phyloP scores from a whole-genome alignment of 345 rosid species.

The Excoecaria cochinchinensis region DNA sequence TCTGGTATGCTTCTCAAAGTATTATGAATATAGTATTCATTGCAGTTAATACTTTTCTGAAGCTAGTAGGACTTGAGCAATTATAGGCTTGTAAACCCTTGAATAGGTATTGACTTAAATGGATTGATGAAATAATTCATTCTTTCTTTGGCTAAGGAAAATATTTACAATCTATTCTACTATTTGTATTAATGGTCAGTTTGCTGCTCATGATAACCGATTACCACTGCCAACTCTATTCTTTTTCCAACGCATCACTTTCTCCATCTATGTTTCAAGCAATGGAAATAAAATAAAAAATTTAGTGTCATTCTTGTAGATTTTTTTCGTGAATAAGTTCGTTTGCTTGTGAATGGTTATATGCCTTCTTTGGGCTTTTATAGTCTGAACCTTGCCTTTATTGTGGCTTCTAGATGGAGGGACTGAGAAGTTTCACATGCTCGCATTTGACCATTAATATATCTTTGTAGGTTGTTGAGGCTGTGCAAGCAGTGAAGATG shows the following conservation, averaged over 20 bases:
- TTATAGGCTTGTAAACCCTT: neutral
- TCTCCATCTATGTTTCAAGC: neutral
- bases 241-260: neutral
- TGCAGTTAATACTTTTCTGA: no score
- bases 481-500: constrained; percentile 84
- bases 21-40: neutral
- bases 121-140: neutral
- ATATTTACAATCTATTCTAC: neutral
- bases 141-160: neutral
- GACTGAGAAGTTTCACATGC: neutral
- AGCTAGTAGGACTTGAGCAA: no score
- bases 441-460: neutral
- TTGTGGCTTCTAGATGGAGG: neutral
- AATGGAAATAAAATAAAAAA: neutral
- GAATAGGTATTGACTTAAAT: neutral
- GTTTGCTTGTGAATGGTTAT: neutral
- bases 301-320: no score
- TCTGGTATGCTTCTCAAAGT: constrained; percentile 47
- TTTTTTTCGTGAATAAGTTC: neutral
- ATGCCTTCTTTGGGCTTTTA: neutral
- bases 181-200: neutral
- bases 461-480: constrained; percentile 68
- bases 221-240: neutral
- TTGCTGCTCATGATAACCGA: neutral
- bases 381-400: neutral